A percentile compares a stretch with the other conserved stretches of the same genome.
These are phyloP conservation scores for Leccinum insigne DNA, from an alignment of 1,284 basidiomycete species.

Conservation along the genomic window DNA sequence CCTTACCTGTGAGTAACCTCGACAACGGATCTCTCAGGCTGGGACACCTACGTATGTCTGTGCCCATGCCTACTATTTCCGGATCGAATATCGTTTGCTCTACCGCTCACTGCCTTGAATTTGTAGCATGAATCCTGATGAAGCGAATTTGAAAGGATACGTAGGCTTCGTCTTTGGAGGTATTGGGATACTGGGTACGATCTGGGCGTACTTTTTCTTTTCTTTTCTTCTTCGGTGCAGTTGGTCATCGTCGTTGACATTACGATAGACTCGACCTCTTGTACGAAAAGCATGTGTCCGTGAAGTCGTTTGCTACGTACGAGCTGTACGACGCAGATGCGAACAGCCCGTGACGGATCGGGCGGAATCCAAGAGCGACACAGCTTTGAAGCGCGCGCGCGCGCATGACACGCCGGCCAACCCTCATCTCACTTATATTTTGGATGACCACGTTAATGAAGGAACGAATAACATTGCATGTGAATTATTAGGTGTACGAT, in stretches of 20 bases:
- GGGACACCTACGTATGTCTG: too few species aligned
- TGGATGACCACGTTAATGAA: not conserved
- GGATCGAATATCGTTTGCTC: too few species aligned
- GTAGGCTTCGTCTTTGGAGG: slow-evolving; percentile 34
- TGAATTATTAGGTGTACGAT: not conserved
- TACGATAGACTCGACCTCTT: slow-evolving; percentile 25
- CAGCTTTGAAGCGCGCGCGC: not conserved
- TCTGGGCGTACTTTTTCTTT: slow-evolving; percentile 26
- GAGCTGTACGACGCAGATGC: slow-evolving; percentile 14
- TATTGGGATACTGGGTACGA: slow-evolving; percentile 17
- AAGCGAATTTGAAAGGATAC: slow-evolving; percentile 28
- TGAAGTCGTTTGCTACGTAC: slow-evolving; percentile 20
- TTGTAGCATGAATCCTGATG: too few species aligned
- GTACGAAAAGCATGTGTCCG: slow-evolving; percentile 24
- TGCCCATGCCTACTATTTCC: too few species aligned
- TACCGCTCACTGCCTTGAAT: too few species aligned
- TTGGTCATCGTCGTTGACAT: not conserved
- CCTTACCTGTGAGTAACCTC: too few species aligned
- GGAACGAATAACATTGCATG: not conserved
- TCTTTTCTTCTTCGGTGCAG: not conserved
- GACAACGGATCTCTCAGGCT: too few species aligned
- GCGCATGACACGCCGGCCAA: too few species aligned
- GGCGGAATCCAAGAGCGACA: not conserved
- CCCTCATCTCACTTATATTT: not conserved
- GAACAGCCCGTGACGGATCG: not conserved